Evolutionary conservation across 257 asterid species (phyloP).

Genomic region (Nicotiana obtusifolia): DNA sequence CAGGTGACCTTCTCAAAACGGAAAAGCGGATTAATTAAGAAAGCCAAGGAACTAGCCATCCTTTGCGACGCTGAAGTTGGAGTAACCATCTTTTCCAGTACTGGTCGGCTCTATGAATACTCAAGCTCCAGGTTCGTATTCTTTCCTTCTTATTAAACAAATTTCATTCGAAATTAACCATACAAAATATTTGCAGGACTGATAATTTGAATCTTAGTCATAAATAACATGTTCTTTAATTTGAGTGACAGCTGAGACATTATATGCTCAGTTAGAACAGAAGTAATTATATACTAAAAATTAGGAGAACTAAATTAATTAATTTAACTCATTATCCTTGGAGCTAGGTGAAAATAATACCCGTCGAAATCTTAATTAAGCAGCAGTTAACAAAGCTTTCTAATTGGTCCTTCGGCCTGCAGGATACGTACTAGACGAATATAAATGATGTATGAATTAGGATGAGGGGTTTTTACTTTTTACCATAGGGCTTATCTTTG

Average conservation of each 20-base stretch:
- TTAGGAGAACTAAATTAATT: background rate
- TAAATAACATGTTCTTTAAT: background rate
- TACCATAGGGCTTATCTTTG: too few relatives aligned
- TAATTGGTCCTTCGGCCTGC: too few relatives aligned
- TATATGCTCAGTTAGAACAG: background rate
- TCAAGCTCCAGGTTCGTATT: background rate
- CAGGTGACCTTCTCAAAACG: conserved; percentile 1
- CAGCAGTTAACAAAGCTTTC: too few relatives aligned
- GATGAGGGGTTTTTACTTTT: too few relatives aligned
- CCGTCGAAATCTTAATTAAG: background rate
- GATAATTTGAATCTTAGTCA: background rate
- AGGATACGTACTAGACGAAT: too few relatives aligned
- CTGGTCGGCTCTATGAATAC: background rate
- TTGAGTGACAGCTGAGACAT: background rate
- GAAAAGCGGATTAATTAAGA: background rate
- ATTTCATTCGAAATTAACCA: background rate
- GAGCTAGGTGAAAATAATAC: background rate
- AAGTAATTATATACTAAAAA: background rate
- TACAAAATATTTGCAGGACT: background rate
- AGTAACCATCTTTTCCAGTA: background rate
- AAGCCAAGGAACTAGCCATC: background rate
- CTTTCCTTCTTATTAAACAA: background rate
- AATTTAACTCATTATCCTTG: background rate
- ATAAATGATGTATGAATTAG: too few relatives aligned
- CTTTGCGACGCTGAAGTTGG: background rate